A percentile compares a stretch with the other conserved stretches of the same genome.
These are phyloP conservation scores for Saitozyma sp. DNA, from an alignment of 768 basidiomycete genomes.

Conservation along the genomic window DNA sequence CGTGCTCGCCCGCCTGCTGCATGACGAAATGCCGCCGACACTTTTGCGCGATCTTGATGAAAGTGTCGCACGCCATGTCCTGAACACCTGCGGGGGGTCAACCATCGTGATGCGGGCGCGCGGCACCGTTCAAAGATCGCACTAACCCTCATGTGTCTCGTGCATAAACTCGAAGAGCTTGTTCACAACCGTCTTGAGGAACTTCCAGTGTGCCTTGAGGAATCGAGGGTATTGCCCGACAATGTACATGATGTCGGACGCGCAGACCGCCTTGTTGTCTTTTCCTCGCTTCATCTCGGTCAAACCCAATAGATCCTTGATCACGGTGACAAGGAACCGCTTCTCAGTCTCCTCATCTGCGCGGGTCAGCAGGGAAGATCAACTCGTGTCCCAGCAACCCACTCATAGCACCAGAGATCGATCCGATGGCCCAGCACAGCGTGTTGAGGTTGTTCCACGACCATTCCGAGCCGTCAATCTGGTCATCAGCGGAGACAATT, in stretches of 20 bases:
- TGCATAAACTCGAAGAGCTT: constrained; percentile 99
- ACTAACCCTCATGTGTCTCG: constrained; percentile 90
- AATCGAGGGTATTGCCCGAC: constrained; percentile 99
- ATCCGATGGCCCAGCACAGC: constrained; percentile 99
- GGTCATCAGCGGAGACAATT: constrained; percentile 13
- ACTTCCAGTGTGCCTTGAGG: constrained; percentile 99
- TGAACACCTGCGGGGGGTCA: constrained; percentile 71
- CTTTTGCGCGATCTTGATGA: constrained; percentile 99
- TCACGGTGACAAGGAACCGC: constrained; percentile 96
- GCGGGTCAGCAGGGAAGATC: constrained; percentile 6
- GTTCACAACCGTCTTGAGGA: constrained; percentile 99
- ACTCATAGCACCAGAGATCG: constrained; percentile 99
- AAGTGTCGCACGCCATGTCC: constrained; percentile 99
- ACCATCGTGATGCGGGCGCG: background rate
- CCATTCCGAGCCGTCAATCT: constrained; percentile 92
- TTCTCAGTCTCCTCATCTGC: constrained; percentile 98
- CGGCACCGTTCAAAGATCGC: too few relatives aligned
- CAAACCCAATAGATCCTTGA: constrained; percentile 95
- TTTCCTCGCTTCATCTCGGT: constrained; percentile 99
- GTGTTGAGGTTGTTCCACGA: constrained; percentile 99
- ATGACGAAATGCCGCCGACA: constrained; percentile 97
- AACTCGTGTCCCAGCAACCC: constrained; percentile 50
- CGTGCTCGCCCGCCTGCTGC: constrained; percentile 94
- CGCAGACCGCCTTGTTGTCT: constrained; percentile 98
- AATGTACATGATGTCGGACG: constrained; percentile 70